Evolutionary conservation across 148 eudicot genomes (phyloP), one percentile per base, ranked within the genome.

Genomic region (Chenopodium quinoa): DNA sequence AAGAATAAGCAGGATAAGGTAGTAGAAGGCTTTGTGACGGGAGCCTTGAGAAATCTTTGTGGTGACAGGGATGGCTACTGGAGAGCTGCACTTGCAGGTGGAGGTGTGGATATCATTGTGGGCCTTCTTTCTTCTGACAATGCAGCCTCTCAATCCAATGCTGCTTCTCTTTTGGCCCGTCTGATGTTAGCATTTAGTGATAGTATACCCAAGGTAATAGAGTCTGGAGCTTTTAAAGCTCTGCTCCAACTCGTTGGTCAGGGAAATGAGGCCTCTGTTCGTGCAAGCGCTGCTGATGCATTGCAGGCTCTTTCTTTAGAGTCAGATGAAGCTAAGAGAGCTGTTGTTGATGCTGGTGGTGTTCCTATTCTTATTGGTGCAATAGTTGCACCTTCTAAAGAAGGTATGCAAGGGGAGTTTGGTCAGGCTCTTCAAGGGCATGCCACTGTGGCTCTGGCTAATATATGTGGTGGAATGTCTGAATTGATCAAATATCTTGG

Each of bases 221-320:
- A 86, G 79, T 90, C 97, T 60, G 95, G 92, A 75, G 95, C 91
- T 34, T 86, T 92, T 44, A 81, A 84, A 86, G 90, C 88, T 79
- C 81, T 93, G 80, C 90, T 93, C 63, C 84, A 65, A 75, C 92
- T 93, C 82, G 83, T 93, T 86, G 85, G 90, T 81, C 83, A 76
- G 86, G 86, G 84, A 76, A 89, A 90, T 79, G 90, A 92, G 68
- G 83, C 88, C 23, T 88, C 91, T 85, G 93, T 90, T 54, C 91
- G 97, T 83, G 93, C 93, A 50, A 89, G 92, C 76, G 88, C 97
- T 60, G 95, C 92, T 83, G 97, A 92, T 86, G 97, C 95, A 78
- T 86, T 93, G 85, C 92, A 92, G 81, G 93, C 91, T 82, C 87
- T 93, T 76, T 89, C 95, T 78, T 87, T 90, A 62, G 82, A 86